phyloP scores from a whole-genome alignment of 495 filamentous ascomycete genomes.

The Neurospora tetrasperma region DNA sequence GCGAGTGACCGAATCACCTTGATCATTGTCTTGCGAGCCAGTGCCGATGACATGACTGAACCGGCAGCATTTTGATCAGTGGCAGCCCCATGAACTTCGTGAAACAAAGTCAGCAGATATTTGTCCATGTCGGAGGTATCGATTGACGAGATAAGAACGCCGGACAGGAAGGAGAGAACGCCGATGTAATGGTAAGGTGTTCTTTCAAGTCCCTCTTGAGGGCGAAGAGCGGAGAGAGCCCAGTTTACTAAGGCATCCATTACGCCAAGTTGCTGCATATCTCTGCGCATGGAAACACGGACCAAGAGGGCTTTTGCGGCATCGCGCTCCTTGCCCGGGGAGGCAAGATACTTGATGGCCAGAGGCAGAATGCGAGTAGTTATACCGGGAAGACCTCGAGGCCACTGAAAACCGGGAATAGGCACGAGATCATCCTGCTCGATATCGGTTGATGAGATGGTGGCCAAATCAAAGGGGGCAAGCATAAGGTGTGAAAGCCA shows the following conservation, averaged over 20 bases:
- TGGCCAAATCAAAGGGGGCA: slow-evolving; percentile 84
- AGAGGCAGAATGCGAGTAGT: slow-evolving; percentile 58
- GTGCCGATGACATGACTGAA: slow-evolving; percentile 52
- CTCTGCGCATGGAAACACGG: slow-evolving; percentile 65
- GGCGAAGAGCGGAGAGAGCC: slow-evolving; percentile 49
- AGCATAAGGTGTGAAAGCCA: slow-evolving; percentile 91
- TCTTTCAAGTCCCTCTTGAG: slow-evolving; percentile 14
- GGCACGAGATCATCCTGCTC: slow-evolving; percentile 25
- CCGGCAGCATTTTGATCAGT: slow-evolving; percentile 31
- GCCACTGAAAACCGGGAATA: slow-evolving; percentile 35
- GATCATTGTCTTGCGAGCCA: slow-evolving; percentile 68
- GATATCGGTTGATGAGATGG: slow-evolving; percentile 56
- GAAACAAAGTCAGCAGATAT: slow-evolving; percentile 35
- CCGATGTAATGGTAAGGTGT: slow-evolving; percentile 54
- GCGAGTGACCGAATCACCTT: slow-evolving; percentile 70
- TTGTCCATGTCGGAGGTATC: slow-evolving; percentile 43
- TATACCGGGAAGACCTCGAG: slow-evolving; percentile 53
- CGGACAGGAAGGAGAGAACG: slow-evolving; percentile 65
- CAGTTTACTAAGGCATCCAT: slow-evolving; percentile 54
- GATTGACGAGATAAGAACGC: slow-evolving; percentile 46
- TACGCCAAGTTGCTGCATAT: slow-evolving; percentile 75
- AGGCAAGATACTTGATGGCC: slow-evolving; percentile 58
- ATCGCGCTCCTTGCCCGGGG: slow-evolving; percentile 76
- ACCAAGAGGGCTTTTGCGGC: slow-evolving; percentile 75
- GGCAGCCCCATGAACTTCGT: slow-evolving; percentile 35